Base-by-base conservation (phyloP, 2,329 filamentous ascomycete genomes). In the Myotisia sp. region DNA sequence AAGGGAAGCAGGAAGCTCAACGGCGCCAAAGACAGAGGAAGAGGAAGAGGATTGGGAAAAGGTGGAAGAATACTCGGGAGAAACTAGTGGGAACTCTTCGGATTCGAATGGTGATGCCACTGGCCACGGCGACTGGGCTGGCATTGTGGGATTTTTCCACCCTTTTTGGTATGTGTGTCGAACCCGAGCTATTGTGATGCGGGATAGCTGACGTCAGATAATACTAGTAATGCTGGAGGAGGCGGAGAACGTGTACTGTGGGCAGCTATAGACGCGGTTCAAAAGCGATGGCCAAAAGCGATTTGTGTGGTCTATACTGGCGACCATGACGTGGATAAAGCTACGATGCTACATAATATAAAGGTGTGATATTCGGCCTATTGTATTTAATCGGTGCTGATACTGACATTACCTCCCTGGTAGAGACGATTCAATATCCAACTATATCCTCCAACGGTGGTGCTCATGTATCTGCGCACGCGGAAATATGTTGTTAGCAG, bases 241-340 rank as follows among this genome's bases (percentile, higher is more conserved):
- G 90, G 90, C 40, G 90, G 90, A 42, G 90, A 98, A 60, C 71
- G 90, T 54, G 90, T 98, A 27, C 73, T 98, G 17, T 98, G 92
- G 84, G 87, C 86, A 37, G 90, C 90, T 7, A 82, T 98, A 40
- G 74, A 83, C 40, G 84, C 87, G 26, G 94, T 84, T 2, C 90
- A 95, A 59, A 71, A 76, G 48, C 73, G 79, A 44, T 94, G 83
- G 76, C 90, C 87, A 2, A 79, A 78, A 40, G 84, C 85, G 26
- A 79, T 86, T 49, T 92, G 86, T 48, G 72, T 90, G 9, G 81
- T 98, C 22, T 98, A 98, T 54, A 98, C 90, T 0, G 90, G 90
- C 33, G 90, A 98, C 54, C 82, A 92, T 53, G 84, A 90, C 46
- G 80, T 80, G 29, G 75, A 74, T 54, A 93, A 93, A 58, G 65